Base-by-base conservation (phyloP, 2,329 filamentous ascomycete genomes). In the Knoxdaviesia proteae region DNA sequence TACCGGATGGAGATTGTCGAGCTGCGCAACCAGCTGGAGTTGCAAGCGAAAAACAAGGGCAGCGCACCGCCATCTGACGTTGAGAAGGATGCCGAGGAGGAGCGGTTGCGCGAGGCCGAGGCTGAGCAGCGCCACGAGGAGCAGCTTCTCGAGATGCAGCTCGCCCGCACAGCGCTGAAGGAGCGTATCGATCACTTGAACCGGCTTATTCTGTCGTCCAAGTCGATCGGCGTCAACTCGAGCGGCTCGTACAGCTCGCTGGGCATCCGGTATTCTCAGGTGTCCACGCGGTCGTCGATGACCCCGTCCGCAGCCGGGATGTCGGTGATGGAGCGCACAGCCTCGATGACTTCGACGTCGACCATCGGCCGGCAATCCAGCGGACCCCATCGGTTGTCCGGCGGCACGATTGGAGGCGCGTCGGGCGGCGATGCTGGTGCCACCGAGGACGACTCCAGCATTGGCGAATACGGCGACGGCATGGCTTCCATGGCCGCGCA, bases 171-270 rank as follows among this genome's bases (percentile, higher is more conserved):
- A 1, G 90, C 90, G 0, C 64, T 98, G 43, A 98, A 96, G 58
- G 90, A 98, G 63, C 79, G 90, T 32, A 98, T 98, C 52, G 87
- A 94, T 56, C 90, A 98, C 58, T 68, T 98, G 39, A 98, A 96
- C 60, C 78, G 88, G 40, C 67, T 98, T 41, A 96, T 98, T 49
- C 64, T 98, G 46, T 93, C 84, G 56, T 96, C 88, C 10, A 94
- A 94, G 56, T 96, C 88, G 5, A 81, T 84, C 5, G 90, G 90
- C 5, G 90, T 98, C 44, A 98, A 98, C 58, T 69, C 67, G 33
- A 79, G 77, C 49, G 77, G 80, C 29, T 76, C 77, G 1, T 76
- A 77, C 50, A 83, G 77, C 50, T 71, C 77, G 2, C 63, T 84
- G 47, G 69, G 77, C 44, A 68, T 69, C 50, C 71, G 62, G 33